Evolutionary conservation across 495 filamentous ascomycete genomes (phyloP).

Genomic region (Xylaria sp.): DNA sequence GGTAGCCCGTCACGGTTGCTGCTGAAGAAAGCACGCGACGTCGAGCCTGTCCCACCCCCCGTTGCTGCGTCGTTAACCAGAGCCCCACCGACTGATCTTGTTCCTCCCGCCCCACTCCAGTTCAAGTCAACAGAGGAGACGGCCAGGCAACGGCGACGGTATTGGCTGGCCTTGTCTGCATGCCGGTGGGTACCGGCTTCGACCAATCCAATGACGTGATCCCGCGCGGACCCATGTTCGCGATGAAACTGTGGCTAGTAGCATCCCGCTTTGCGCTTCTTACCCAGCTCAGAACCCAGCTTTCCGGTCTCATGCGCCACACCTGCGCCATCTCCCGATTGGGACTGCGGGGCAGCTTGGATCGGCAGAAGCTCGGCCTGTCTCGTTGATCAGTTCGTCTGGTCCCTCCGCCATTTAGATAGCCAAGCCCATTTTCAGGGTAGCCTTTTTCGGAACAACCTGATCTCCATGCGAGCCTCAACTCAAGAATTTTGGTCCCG

Average conservation of each 20-base stretch:
- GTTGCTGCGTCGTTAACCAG: conserved; percentile 25
- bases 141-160: conserved; percentile 50
- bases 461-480: conserved; percentile 38
- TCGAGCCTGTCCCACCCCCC: conserved; percentile 1
- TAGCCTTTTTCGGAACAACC: conserved; percentile 37
- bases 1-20: neutral
- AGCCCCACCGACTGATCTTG: conserved; percentile 35
- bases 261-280: neutral
- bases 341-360: neutral
- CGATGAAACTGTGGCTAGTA: conserved; percentile 19
- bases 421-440: neutral
- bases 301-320: conserved; percentile 23
- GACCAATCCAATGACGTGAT: conserved; percentile 45
- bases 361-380: conserved; percentile 5
- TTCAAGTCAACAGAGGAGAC: conserved; percentile 56
- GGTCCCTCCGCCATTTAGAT: neutral
- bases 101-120: conserved; percentile 32
- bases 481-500: conserved; percentile 34
- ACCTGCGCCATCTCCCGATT: neutral
- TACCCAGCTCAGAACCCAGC: no score
- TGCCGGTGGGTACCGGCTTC: conserved; percentile 20
- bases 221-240: conserved; percentile 26
- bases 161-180: conserved; percentile 45
- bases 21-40: conserved; percentile 20
- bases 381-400: conserved; percentile 3